phyloP scores from a whole-genome alignment of 345 rosid genomes.

The Raphanus raphanistrum region DNA sequence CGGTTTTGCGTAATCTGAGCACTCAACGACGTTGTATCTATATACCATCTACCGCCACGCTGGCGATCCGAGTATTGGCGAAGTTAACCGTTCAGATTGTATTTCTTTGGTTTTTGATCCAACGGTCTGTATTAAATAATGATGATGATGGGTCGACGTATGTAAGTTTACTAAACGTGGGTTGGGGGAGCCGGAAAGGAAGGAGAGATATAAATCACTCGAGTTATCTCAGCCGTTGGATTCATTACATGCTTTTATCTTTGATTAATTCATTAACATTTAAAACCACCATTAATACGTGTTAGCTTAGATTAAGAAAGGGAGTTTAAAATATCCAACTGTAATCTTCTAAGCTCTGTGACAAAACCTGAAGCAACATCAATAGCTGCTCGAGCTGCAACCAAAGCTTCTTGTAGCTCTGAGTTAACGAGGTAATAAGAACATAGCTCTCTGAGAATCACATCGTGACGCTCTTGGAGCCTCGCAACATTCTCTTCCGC shows the following conservation, averaged over 20 bases:
- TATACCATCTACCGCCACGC: slow-evolving; percentile 32
- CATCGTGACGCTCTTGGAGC: slow-evolving; percentile 60
- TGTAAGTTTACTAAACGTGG: slow-evolving; percentile 21
- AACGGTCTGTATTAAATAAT: not conserved
- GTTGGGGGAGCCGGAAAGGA: slow-evolving; percentile 1
- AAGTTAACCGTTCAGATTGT: slow-evolving; percentile 31
- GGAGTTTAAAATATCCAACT: slow-evolving; percentile 46
- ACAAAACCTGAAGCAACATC: slow-evolving; percentile 51
- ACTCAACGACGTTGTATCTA: not conserved
- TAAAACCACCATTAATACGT: not conserved
- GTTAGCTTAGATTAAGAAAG: slow-evolving; percentile 29
- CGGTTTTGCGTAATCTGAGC: not conserved
- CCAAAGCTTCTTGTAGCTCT: slow-evolving; percentile 51
- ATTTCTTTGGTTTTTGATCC: slow-evolving; percentile 13
- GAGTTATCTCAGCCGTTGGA: slow-evolving; percentile 23
- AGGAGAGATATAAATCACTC: not conserved
- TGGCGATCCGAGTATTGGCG: slow-evolving; percentile 25
- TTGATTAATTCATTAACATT: not conserved
- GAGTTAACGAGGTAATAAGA: slow-evolving; percentile 50
- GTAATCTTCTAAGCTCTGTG: slow-evolving; percentile 49
- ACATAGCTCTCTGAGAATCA: slow-evolving; percentile 46
- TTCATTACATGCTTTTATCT: not conserved
- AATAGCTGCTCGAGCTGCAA: slow-evolving; percentile 48
- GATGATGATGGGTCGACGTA: not conserved
- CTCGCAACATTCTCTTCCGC: slow-evolving; percentile 56